Evolutionary conservation across 371 early-diverging fungal species (phyloP), one percentile per base, ranked within the genome.

Genomic region (Mucor lusitanicus): DNA sequence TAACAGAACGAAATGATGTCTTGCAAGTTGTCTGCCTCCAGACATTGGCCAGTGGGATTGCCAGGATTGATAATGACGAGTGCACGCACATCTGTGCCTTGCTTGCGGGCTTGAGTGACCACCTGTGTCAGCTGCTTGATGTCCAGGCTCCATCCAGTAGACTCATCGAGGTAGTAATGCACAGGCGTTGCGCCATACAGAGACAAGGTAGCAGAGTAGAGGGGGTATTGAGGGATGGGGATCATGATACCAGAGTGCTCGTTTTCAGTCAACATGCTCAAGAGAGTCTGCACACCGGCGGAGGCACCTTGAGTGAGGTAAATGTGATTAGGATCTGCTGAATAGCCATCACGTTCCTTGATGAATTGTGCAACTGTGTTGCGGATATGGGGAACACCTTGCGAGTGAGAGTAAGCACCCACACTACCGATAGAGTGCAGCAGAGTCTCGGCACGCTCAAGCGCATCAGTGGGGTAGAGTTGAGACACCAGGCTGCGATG

Each of bases 211-310:
- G 97, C 98, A 17, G 95, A 92, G 85, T 97, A 97, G 30, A 97
- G 90, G 19, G 98, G 98, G 70, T 97, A 97, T 75, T 97, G 98
- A 9, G 98, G 98, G 53, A 97, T 95, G 19, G 98, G 98, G 61
- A 97, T 97, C 96, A 97, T 95, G 68, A 97, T 87, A 17, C 98
- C 98, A 27, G 95, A 92, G 19, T 90, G 81, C 25, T 71, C 56
- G 72, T 91, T 75, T 55, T 90, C 75, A 11, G 93, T 91, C 32
- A 97, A 67, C 68, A 92, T 78, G 68, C 94, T 92, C 35, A 97
- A 81, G n/a, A 94, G 83, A 3, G 87, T 79, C 76, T 97, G 95
- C n/a, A 97, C 95, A 42, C 93, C 98, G 35, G 91, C 87, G 4
- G 90, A 91, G 8, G 91, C 92, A 19, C 84, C 97, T 65, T 92